These are phyloP conservation scores for Petunia secreta DNA, from an alignment of 257 asterid species.

Conservation along the genomic window DNA sequence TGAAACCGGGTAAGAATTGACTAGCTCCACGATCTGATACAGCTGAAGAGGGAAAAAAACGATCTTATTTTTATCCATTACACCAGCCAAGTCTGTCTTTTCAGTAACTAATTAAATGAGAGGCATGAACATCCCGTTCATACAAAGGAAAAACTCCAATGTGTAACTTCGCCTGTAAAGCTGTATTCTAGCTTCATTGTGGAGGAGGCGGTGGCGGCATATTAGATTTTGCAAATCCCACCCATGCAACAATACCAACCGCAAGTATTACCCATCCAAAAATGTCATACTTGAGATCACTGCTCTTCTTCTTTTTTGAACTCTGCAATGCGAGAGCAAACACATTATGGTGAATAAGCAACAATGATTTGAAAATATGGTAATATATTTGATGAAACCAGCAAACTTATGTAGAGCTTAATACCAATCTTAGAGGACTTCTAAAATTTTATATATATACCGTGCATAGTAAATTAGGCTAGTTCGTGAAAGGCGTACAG, in stretches of 20 bases:
- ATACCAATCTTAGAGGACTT: not conserved
- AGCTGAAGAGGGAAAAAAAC: not conserved
- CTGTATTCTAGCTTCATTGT: constrained; percentile 37
- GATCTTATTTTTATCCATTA: constrained; percentile 1
- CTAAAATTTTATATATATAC: not conserved
- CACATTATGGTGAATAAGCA: constrained; percentile 3
- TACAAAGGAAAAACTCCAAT: constrained; percentile 6
- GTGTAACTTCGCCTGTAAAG: not conserved
- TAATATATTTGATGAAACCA: not conserved
- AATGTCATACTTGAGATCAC: constrained; percentile 67
- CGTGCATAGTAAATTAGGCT: not conserved
- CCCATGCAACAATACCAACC: constrained; percentile 68
- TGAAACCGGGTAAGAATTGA: not conserved
- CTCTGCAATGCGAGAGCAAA: constrained; percentile 34
- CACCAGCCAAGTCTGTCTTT: not conserved
- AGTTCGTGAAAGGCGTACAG: not conserved
- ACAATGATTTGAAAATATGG: not conserved
- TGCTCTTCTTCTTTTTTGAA: constrained; percentile 58
- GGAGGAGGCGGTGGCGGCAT: constrained; percentile 48
- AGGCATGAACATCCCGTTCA: not conserved
- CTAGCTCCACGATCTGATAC: not conserved
- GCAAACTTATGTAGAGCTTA: not conserved
- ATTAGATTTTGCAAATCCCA: constrained; percentile 60
- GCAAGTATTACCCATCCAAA: constrained; percentile 76
- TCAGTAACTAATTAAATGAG: constrained; percentile 4